Percentiles rank a stretch among this genome's conserved stretches.
Conservation (phyloP, 805 yeast species). For the Candida golubevii region DNA sequence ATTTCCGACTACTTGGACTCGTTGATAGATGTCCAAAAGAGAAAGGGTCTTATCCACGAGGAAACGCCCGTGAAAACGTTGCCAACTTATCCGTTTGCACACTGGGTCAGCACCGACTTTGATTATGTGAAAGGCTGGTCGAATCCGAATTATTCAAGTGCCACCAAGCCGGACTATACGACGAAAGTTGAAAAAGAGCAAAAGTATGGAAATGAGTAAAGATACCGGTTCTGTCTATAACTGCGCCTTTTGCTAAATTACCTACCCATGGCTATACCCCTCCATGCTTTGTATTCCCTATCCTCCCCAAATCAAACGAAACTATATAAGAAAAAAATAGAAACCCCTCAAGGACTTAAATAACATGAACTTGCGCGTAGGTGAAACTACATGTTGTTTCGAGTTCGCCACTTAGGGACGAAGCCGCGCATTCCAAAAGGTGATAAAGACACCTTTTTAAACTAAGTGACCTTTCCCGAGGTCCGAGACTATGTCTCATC, state of each 20-base stretch:
- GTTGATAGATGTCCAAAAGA: slow-evolving; percentile 54
- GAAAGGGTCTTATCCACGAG: slow-evolving; percentile 48
- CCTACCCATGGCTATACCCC: no score
- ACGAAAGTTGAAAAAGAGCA: slow-evolving; percentile 19
- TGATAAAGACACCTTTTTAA: no score
- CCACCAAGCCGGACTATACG: slow-evolving; percentile 22
- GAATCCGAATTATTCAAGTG: slow-evolving; percentile 29
- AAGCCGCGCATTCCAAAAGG: no score
- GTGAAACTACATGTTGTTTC: no score
- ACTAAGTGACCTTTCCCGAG: no score
- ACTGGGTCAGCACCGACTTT: slow-evolving; percentile 43
- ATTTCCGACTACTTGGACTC: slow-evolving; percentile 53
- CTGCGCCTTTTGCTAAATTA: background rate
- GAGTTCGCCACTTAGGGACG: no score
- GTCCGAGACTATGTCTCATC: no score
- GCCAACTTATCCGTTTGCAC: slow-evolving; percentile 63
- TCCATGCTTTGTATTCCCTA: no score
- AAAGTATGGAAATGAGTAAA: slow-evolving; percentile 15
- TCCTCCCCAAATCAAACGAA: background rate
- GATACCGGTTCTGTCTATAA: background rate
- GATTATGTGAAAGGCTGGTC: slow-evolving; percentile 38
- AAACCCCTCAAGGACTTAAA: no score
- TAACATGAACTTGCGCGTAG: no score
- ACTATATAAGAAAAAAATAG: background rate
- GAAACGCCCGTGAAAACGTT: slow-evolving; percentile 57